Conservation (phyloP, 2,329 filamentous ascomycete species). For the Xylaria sp. region DNA sequence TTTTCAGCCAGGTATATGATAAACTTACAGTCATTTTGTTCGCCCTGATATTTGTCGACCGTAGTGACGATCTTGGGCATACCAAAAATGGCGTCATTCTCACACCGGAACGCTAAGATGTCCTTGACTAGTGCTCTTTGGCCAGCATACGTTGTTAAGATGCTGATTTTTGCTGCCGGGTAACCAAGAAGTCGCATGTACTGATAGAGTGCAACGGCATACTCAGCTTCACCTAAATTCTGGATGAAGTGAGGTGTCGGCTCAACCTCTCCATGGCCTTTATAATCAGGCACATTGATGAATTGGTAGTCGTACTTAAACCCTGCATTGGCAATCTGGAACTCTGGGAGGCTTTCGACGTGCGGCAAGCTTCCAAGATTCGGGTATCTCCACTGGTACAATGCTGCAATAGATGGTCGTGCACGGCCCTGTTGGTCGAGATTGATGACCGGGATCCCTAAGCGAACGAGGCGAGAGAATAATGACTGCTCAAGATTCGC, state of each 20-base stretch:
- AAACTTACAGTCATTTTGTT: conserved; percentile 95
- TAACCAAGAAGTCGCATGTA: conserved; percentile 98
- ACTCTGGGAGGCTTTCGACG: conserved; percentile 76
- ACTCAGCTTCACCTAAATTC: conserved; percentile 96
- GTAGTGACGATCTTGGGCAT: conserved; percentile 91
- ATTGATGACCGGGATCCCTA: conserved; percentile 90
- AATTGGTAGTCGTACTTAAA: conserved; percentile 97
- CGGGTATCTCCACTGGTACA: conserved; percentile 95
- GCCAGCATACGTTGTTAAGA: conserved; percentile 93
- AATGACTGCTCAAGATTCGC: conserved; percentile 96
- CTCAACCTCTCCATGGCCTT: conserved; percentile 86
- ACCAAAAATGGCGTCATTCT: conserved; percentile 85
- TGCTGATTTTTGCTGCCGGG: conserved; percentile 83
- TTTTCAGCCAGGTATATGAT: not conserved
- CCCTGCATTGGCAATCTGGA: conserved; percentile 85
- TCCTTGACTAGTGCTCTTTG: conserved; percentile 90
- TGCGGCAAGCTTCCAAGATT: conserved; percentile 81
- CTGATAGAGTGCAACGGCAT: conserved; percentile 93
- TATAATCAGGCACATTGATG: conserved; percentile 94
- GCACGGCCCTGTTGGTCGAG: conserved; percentile 95
- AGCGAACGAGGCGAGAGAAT: conserved; percentile 88
- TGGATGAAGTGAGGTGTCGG: conserved; percentile 95
- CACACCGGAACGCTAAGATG: conserved; percentile 85
- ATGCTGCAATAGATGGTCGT: conserved; percentile 83
- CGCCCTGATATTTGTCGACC: conserved; percentile 98